phyloP scores from a whole-genome alignment of 2,329 filamentous ascomycete genomes.

The Aspergillus candidus region DNA sequence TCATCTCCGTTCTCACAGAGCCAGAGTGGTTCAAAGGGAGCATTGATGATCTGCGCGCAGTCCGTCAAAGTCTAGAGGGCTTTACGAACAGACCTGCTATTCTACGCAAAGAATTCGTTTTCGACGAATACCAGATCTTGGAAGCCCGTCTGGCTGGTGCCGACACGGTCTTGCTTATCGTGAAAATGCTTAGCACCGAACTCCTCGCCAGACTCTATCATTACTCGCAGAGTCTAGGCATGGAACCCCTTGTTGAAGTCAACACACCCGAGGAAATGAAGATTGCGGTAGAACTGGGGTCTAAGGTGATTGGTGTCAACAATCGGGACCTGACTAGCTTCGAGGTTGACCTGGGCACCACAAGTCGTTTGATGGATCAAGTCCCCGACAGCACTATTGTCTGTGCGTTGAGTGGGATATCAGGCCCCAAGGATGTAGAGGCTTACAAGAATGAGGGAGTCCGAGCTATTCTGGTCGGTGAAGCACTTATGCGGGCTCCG shows the following conservation, averaged over 20 bases:
- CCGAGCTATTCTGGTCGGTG: slow-evolving; percentile 86
- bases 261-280: slow-evolving; percentile 93
- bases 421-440: slow-evolving; percentile 77
- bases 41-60: slow-evolving; percentile 83
- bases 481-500: slow-evolving; percentile 88
- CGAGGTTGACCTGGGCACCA: slow-evolving; percentile 90
- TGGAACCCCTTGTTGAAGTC: slow-evolving; percentile 97
- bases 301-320: slow-evolving; percentile 93
- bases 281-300: slow-evolving; percentile 74
- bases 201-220: slow-evolving; percentile 72
- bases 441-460: slow-evolving; percentile 85
- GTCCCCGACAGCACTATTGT: slow-evolving; percentile 82
- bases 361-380: slow-evolving; percentile 77
- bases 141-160: slow-evolving; percentile 89
- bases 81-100: slow-evolving; percentile 91
- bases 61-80: slow-evolving; percentile 79
- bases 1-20: slow-evolving; percentile 97
- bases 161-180: slow-evolving; percentile 90
- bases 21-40: slow-evolving; percentile 99
- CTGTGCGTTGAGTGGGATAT: slow-evolving; percentile 91
- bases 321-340: slow-evolving; percentile 96
- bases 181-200: slow-evolving; percentile 86
- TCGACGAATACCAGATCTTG: slow-evolving; percentile 96
- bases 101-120: slow-evolving; percentile 92
- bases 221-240: slow-evolving; percentile 83